A percentile compares a stretch with the other conserved stretches of the same genome.
Conservation (phyloP, 2,329 filamentous ascomycete species). For the Botryotinia globosa region DNA sequence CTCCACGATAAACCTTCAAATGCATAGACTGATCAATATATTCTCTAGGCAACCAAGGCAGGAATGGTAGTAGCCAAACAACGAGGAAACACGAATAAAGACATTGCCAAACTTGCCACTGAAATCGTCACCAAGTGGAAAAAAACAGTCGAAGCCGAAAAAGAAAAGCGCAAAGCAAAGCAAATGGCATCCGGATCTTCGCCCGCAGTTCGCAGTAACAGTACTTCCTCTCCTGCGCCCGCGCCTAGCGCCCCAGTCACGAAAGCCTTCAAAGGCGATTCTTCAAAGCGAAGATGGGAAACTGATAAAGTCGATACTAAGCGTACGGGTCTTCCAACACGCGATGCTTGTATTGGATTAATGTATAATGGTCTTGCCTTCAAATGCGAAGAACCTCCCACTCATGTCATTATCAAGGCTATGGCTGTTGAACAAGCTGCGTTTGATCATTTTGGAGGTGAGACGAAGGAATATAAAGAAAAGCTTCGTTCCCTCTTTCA, state of each 20-base stretch:
- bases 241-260: slow-evolving; percentile 42
- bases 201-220: slow-evolving; percentile 25
- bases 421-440: slow-evolving; percentile 83
- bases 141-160: slow-evolving; percentile 68
- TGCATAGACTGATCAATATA: slow-evolving; percentile 20
- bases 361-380: slow-evolving; percentile 87
- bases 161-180: slow-evolving; percentile 48
- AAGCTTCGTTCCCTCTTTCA: slow-evolving; percentile 92
- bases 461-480: slow-evolving; percentile 72
- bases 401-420: slow-evolving; percentile 68
- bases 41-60: slow-evolving; percentile 71
- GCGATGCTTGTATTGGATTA: slow-evolving; percentile 84
- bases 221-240: slow-evolving; percentile 37
- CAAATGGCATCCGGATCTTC: slow-evolving; percentile 28
- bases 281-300: slow-evolving; percentile 78
- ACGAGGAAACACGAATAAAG: slow-evolving; percentile 72
- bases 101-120: slow-evolving; percentile 72
- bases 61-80: slow-evolving; percentile 86
- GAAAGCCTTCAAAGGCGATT: slow-evolving; percentile 58
- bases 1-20: not conserved
- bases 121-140: slow-evolving; percentile 89
- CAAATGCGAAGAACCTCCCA: slow-evolving; percentile 67
- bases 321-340: slow-evolving; percentile 68
- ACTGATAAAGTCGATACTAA: slow-evolving; percentile 76
- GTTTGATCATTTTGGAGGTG: slow-evolving; percentile 65